Evolutionary conservation across 1,284 basidiomycete genomes (phyloP), one percentile per base, ranked within the genome.

Genomic region (Malassezia equina): DNA sequence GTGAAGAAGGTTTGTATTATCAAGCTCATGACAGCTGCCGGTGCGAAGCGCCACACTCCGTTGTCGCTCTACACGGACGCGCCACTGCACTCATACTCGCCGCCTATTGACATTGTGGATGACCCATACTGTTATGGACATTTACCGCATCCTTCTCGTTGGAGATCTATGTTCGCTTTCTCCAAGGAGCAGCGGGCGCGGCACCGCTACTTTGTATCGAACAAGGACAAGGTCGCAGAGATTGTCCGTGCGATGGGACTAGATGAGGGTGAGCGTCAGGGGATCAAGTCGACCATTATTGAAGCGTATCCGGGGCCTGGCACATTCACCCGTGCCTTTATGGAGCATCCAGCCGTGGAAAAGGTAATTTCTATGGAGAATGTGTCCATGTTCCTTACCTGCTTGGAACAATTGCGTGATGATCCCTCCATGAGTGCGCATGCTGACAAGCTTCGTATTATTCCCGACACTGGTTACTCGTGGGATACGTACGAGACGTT

Each of bases 241-340:
- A 55, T 71, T 24, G 61, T 68, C 17, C 31, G 47, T 13, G 31
- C 50, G 4, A 52, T 71, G 9, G 60, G 59, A 2, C 57, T 70
- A 2, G 52, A 53, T 11, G 28, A 45, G 13, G 33, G 36, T 2
- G 56, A 61, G 17, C 44, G 54, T 1, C 51, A 55, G 1, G 66
- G 67, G 8, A 45, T 61, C 19, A 69, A 68, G 34, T 55, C 61
- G 9, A 73, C 71, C 8, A 51, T 73, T 15, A 36, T 73, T 29
- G 71, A 73, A 51, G 67, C 66, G 2, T 73, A 70, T 53, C 60
- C 71, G 5, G 71, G 71, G 4, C 62, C 68, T 7, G 71, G 71
- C 13, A 66, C 65, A 1, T 48, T 71, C 21, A 64, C 71, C 3
- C 60, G 62, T 47, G 58, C 62, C 47, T 54, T 73, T 9, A 39